Conservation (phyloP, 2,329 filamentous ascomycete species). For the Gyromitra esculenta region DNA sequence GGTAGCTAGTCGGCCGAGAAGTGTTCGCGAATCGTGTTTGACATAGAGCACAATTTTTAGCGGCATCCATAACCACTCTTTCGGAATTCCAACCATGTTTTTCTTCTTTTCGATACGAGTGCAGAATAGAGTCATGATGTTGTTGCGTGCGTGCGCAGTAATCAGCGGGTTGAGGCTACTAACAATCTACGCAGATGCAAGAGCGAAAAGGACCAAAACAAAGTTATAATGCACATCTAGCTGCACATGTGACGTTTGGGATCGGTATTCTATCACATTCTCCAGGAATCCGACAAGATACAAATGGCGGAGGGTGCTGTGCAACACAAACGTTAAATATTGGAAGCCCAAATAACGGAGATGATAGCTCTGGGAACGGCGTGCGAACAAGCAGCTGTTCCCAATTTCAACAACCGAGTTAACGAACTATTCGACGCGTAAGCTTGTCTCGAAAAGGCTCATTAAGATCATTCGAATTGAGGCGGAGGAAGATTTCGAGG, state of each 20-base stretch:
- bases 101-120: constrained; percentile 12
- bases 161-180: constrained; percentile 1
- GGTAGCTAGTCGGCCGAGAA: constrained; percentile 40
- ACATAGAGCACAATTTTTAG: constrained; percentile 5
- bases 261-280: constrained; percentile 34
- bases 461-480: constrained; percentile 31
- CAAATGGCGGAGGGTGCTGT: constrained; percentile 6
- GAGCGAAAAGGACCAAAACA: constrained; percentile 19
- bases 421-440: constrained; percentile 40
- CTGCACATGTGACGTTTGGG: constrained; percentile 30
- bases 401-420: constrained; percentile 5
- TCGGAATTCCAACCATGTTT: neutral
- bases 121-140: constrained; percentile 36
- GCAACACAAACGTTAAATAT: constrained; percentile 38
- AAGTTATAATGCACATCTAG: constrained; percentile 23
- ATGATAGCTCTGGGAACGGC: constrained; percentile 1
- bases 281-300: constrained; percentile 12
- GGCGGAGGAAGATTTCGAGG: constrained; percentile 26
- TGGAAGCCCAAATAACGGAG: neutral
- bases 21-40: constrained; percentile 22
- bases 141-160: neutral
- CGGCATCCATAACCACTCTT: constrained; percentile 1
- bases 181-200: neutral
- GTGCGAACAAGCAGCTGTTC: neutral
- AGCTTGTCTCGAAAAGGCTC: constrained; percentile 29